Evolutionary conservation across 179 eudicot species (phyloP).

Genomic region (Beta corolliflora): DNA sequence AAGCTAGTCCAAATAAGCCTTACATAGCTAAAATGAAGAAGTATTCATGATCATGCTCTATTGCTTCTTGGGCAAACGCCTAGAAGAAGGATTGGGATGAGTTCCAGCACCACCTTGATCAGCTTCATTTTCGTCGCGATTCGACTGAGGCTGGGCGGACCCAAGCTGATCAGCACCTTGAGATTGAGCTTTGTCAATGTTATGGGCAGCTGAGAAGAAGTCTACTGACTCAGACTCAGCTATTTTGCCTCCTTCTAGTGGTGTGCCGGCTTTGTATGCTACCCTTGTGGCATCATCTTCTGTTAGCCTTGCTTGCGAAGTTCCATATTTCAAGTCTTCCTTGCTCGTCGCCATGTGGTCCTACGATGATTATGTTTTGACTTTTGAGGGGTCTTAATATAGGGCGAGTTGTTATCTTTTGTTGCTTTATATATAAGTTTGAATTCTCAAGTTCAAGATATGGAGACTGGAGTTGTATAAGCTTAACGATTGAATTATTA

Average conservation of each 20-base stretch:
- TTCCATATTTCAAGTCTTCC: slow-evolving; percentile 45
- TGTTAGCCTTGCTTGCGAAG: slow-evolving; percentile 42
- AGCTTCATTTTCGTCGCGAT: neutral
- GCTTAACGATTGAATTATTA: too few relatives aligned
- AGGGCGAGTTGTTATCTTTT: too few relatives aligned
- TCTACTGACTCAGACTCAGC: slow-evolving; percentile 57
- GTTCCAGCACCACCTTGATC: slow-evolving; percentile 14
- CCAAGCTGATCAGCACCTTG: neutral
- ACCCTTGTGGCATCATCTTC: slow-evolving; percentile 51
- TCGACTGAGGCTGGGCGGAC: slow-evolving; percentile 22
- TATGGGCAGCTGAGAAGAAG: slow-evolving; percentile 45
- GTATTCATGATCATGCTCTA: too few relatives aligned
- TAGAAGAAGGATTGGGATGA: slow-evolving; percentile 8
- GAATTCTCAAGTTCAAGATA: too few relatives aligned
- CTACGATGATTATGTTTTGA: too few relatives aligned
- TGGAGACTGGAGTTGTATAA: too few relatives aligned
- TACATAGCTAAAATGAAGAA: too few relatives aligned
- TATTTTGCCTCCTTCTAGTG: slow-evolving; percentile 56
- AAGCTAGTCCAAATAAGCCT: too few relatives aligned
- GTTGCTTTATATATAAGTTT: too few relatives aligned
- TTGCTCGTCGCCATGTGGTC: slow-evolving; percentile 50
- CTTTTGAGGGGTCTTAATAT: too few relatives aligned
- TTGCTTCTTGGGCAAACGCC: slow-evolving; percentile 30
- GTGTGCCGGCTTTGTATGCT: slow-evolving; percentile 45
- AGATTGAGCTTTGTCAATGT: slow-evolving; percentile 29